Percentiles rank a stretch among this genome's conserved stretches.
Evolutionary conservation across 352 stramenopile genomes (phyloP).

Genomic region (Globisporangium cederbergense): DNA sequence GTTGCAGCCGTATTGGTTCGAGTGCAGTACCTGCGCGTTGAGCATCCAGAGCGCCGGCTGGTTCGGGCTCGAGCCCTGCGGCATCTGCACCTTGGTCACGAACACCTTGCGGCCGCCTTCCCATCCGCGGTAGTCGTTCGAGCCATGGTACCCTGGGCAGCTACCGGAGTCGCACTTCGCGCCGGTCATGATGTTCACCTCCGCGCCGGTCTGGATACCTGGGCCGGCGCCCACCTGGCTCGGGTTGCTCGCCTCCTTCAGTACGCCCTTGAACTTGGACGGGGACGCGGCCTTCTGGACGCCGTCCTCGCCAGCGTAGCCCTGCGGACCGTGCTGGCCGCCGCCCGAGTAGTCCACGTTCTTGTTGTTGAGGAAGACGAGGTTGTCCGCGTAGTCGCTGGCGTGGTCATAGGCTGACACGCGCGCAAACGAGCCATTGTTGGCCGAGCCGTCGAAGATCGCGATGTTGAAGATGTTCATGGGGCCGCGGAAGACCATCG

Average conservation of each 20-base stretch:
- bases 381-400: constrained; percentile 13
- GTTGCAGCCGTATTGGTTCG: constrained; percentile 74
- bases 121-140: constrained; percentile 23
- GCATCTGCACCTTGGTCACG: constrained; percentile 28
- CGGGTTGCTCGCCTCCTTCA: constrained; percentile 18
- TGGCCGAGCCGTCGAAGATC: constrained; percentile 23
- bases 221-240: constrained; percentile 10
- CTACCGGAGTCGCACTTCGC: constrained; percentile 9
- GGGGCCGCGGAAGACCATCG: constrained; percentile 58
- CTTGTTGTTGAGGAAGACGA: constrained; percentile 29
- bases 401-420: constrained; percentile 5
- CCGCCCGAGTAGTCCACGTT: constrained; percentile 22
- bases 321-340: constrained; percentile 19
- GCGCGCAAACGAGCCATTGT: neutral
- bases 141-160: constrained; percentile 18
- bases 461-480: constrained; percentile 55
- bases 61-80: constrained; percentile 28
- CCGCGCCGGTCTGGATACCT: constrained; percentile 21
- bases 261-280: constrained; percentile 8
- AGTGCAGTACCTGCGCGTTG: constrained; percentile 62
- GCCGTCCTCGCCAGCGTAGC: constrained; percentile 16
- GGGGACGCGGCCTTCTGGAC: neutral
- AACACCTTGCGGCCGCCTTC: constrained; percentile 24
- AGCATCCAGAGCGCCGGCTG: constrained; percentile 73
- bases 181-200: constrained; percentile 28